Evolutionary conservation across 306 rosid genomes (phyloP), one percentile per base, ranked within the genome.

Genomic region (Datisca glomerata): DNA sequence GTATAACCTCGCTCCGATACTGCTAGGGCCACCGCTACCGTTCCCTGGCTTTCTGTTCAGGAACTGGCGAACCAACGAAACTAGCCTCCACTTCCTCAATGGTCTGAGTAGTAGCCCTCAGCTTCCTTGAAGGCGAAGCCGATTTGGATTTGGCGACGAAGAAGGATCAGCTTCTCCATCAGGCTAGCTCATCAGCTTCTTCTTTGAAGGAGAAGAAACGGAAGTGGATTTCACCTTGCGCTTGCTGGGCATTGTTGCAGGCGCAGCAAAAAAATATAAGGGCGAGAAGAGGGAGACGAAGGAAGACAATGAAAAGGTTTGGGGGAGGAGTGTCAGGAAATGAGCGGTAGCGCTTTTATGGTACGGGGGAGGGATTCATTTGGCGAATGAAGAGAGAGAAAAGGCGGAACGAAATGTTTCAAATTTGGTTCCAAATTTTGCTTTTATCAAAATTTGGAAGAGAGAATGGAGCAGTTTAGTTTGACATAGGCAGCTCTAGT

Each of bases 21-120:
- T 81, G 66, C 1, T 57, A 21, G 0, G 94, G 87, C 87, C 84
- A n/a, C n/a, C n/a, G n/a, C n/a, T n/a, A 81, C 11, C 80, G 71
- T 4, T 9, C 37, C 21, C 52, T 55, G 2, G 94, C 94, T 38
- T 78, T 76, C 14, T 45, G 38, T 0, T 21, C 61, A 0, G 68
- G 42, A 48, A 78, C 18, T 0, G 60, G 66, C 5, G 68, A 52
- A 8, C 80, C 74, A 0, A 71, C 0, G 11, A 81, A 81, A 25
- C 5, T 55, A 0, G 74, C 43, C 0, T 33, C 19, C 5, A 21
- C 2, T 5, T 4, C 62, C 4, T 53, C 73, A 0, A n/a, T 52
- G 10, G 11, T 27, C 1, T 28, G 40, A 6, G 43, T 21, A 13
- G 6, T 35, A 13, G 46, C 2, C 22, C 14, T 38, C 2, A 18